Evolutionary conservation across 441 rosid species (phyloP), one percentile per base, ranked within the genome.

Genomic region (Hura crepitans): DNA sequence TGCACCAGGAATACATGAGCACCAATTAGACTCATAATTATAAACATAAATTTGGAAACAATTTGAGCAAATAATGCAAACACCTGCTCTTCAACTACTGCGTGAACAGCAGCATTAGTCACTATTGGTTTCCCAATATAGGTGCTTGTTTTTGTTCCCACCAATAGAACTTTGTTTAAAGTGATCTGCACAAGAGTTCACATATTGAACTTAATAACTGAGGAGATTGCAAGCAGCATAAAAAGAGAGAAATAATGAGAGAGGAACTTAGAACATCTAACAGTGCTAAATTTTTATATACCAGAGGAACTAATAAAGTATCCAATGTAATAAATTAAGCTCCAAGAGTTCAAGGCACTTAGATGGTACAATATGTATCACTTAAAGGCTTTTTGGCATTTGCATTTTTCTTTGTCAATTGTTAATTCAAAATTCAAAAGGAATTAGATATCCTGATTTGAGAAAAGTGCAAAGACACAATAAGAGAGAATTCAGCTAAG

Each of bases 21-120:
- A 18, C 66, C 6, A 56, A 71, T 54, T 55, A 57, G 22, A n/a
- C 17, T 20, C 2, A 12, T 18, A 35, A 28, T 35, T 17, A 73
- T 10, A 56, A 9, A 39, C 30, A 18, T 20, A 25, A 64, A 60
- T 17, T 28, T 15, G 31, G 50, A 35, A 37, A 62, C 7, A 25
- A 49, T 23, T 30, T 17, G 18, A 57, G 55, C 3, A 64, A 62
- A 17, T 27, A 71, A 58, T 17, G 47, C 60, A 62, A 42, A 58
- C 70, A 94, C 99, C 84, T 94, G 97, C 75, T 84, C 94, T 78
- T 94, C 97, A 11, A 94, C 97, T 22, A 94, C 82, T 30, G 99
- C 99, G 76, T 94, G 99, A 63, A 94, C 97, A 50, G 86, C 86
- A 57, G 99, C 97, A 79, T 94, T 91, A 39, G 93, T 89, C 39